Conservation (phyloP, 140 eudicot species). For the Oenanthe javanica region DNA sequence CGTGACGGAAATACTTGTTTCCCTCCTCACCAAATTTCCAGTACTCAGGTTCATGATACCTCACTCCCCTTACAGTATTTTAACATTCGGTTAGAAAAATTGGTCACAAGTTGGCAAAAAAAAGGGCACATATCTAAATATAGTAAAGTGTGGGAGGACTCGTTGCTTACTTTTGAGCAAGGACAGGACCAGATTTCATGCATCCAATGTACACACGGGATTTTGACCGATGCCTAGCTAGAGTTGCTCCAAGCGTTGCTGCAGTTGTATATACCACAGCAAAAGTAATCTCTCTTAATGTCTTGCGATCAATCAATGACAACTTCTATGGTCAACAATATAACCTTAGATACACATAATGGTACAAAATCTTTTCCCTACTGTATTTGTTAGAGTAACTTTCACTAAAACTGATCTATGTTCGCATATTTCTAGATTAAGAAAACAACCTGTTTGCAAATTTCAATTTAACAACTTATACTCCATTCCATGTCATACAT, state of each 20-base stretch:
- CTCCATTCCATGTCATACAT: neutral
- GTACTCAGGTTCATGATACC: conserved; percentile 87
- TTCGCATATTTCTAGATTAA: neutral
- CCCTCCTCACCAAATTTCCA: conserved; percentile 98
- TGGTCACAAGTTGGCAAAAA: neutral
- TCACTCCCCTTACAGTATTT: conserved; percentile 65
- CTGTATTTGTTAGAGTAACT: neutral
- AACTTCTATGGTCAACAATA: neutral
- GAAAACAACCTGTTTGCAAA: neutral
- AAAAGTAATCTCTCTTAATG: neutral
- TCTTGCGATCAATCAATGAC: neutral
- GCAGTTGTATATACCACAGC: conserved; percentile 16
- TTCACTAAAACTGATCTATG: neutral
- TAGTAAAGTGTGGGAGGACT: neutral
- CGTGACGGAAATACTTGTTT: conserved; percentile 89
- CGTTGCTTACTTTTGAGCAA: conserved; percentile 73
- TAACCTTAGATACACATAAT: neutral
- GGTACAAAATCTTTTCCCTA: neutral
- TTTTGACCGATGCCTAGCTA: conserved; percentile 67
- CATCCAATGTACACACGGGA: conserved; percentile 91
- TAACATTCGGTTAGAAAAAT: conserved; percentile 7
- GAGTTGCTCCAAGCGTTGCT: conserved; percentile 79
- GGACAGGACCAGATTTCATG: conserved; percentile 99
- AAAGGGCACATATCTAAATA: neutral
- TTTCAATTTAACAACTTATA: neutral